phyloP scores from a whole-genome alignment of 1,139 yeast species.

The Yamadazyma blattariae region DNA sequence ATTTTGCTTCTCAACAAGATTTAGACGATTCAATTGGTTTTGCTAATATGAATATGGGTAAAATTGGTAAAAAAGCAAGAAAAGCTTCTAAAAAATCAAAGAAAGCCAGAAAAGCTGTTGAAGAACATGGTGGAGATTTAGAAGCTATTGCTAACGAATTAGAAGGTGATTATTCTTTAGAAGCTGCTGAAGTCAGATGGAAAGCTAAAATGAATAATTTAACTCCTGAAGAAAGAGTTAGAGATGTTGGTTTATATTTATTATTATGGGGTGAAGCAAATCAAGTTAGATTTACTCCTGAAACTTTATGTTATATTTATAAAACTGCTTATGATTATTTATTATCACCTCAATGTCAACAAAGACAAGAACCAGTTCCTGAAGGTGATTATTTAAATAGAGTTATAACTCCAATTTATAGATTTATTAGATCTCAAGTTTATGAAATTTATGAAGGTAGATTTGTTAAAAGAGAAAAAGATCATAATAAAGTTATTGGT shows the following conservation, averaged over 20 bases:
- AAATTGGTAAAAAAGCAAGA: slow-evolving; percentile 53
- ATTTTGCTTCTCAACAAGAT: slow-evolving; percentile 41
- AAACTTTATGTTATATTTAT: slow-evolving; percentile 86
- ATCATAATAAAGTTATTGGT: slow-evolving; percentile 91
- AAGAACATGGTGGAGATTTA: slow-evolving; percentile 45
- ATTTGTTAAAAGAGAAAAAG: slow-evolving; percentile 95
- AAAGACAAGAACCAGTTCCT: slow-evolving; percentile 84
- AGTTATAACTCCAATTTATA: slow-evolving; percentile 87
- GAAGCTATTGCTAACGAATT: slow-evolving; percentile 68
- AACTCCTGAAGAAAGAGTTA: slow-evolving; percentile 69
- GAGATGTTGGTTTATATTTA: slow-evolving; percentile 86
- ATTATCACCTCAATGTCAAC: slow-evolving; percentile 86
- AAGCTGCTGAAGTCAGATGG: slow-evolving; percentile 53
- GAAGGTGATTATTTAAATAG: slow-evolving; percentile 96
- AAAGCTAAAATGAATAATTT: slow-evolving; percentile 48
- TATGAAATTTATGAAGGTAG: slow-evolving; percentile 93
- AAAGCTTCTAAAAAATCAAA: slow-evolving; percentile 56
- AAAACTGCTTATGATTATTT: slow-evolving; percentile 90
- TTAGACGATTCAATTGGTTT: slow-evolving; percentile 42
- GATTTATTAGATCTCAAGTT: slow-evolving; percentile 90
- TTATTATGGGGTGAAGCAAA: slow-evolving; percentile 98
- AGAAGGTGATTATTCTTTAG: slow-evolving; percentile 76
- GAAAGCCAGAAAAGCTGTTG: slow-evolving; percentile 58
- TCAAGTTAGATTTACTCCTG: slow-evolving; percentile 94
- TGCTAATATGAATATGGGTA: slow-evolving; percentile 70